Percentiles rank a stretch among this genome's conserved stretches.
These are phyloP conservation scores for Chaetoceros muelleri DNA, from an alignment of 108 stramenopile species.

Conservation along the genomic window DNA sequence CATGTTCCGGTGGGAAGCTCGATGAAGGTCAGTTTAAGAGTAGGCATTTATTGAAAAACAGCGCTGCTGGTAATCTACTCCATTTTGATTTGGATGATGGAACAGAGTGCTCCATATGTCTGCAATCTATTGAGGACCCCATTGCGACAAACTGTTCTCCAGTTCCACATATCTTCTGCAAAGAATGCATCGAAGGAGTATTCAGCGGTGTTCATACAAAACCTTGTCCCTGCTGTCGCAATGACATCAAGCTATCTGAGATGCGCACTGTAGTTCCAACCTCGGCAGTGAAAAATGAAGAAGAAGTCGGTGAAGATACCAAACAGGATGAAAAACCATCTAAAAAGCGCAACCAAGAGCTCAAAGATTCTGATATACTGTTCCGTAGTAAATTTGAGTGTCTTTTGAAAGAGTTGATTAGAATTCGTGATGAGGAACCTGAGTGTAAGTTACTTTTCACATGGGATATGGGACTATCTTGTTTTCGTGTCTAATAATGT, in stretches of 20 bases:
- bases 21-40: conserved; percentile 3
- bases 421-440: conserved; percentile 25
- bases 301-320: neutral
- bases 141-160: conserved; percentile 10
- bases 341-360: no score
- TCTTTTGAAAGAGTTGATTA: conserved; percentile 23
- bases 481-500: neutral
- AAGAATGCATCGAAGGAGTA: conserved; percentile 17
- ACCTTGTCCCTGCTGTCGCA: conserved; percentile 3
- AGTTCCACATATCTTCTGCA: conserved; percentile 19
- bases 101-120: conserved; percentile 13
- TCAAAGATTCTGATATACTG: conserved; percentile 6
- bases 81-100: neutral
- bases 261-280: conserved; percentile 3
- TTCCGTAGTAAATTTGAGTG: conserved; percentile 21
- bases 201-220: neutral
- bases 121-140: conserved; percentile 4
- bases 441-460: conserved; percentile 9
- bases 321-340: conserved; percentile 4
- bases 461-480: conserved; percentile 5
- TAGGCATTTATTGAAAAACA: neutral
- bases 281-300: neutral
- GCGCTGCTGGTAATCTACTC: neutral
- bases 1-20: conserved; percentile 30
- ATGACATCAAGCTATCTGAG: neutral